These are phyloP conservation scores for Ophiostoma himal-ulmi DNA, from an alignment of 2,329 filamentous ascomycete species.

Conservation along the genomic window DNA sequence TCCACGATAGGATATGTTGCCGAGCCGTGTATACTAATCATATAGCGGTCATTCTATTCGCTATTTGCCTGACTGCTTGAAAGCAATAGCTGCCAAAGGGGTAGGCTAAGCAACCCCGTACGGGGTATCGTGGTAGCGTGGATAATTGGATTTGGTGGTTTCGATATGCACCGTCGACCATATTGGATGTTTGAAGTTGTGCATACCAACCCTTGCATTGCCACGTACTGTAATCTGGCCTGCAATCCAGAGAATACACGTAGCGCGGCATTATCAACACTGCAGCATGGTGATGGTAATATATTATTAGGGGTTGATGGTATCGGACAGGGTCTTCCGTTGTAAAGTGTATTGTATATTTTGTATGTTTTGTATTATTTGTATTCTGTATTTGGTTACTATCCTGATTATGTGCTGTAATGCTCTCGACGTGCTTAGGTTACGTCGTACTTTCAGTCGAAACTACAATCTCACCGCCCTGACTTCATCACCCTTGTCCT, in stretches of 20 bases:
- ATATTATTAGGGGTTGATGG: not conserved
- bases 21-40: slow-evolving; percentile 1
- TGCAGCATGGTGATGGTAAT: not conserved
- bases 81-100: not conserved
- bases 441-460: not conserved
- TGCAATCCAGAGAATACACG: not conserved
- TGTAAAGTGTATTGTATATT: not conserved
- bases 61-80: not conserved
- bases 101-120: not conserved
- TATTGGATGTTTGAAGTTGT: not conserved
- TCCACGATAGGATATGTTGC: not conserved
- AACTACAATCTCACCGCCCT: slow-evolving; percentile 6
- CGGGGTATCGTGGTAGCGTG: not conserved
- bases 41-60: not conserved
- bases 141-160: not conserved
- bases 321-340: not conserved
- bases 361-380: not conserved
- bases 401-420: not conserved
- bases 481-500: not conserved
- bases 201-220: slow-evolving; percentile 3
- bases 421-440: not conserved
- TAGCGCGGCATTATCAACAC: not conserved
- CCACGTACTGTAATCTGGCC: slow-evolving; percentile 4
- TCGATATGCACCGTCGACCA: not conserved
- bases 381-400: not conserved